A percentile compares a stretch with the other conserved stretches of the same genome.
These are phyloP conservation scores for Bromus sterilis DNA, from an alignment of 176 grass and related monocot species.

Conservation along the genomic window DNA sequence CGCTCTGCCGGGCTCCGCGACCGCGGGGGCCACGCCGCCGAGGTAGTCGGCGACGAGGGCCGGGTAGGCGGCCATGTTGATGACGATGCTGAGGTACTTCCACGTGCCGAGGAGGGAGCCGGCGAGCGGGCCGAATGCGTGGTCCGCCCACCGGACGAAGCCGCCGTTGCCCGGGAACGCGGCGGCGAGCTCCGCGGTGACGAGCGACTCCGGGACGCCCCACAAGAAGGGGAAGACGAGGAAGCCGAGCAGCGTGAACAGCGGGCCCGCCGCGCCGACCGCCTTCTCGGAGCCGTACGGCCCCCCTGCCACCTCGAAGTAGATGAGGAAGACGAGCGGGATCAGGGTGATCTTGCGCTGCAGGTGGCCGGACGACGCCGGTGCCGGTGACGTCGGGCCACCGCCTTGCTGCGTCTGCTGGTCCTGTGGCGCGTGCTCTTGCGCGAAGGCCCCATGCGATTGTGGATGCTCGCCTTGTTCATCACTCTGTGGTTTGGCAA, in stretches of 20 bases:
- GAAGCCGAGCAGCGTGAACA: neutral
- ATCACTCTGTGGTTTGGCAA: neutral
- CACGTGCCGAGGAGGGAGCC: neutral
- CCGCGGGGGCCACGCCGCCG: neutral
- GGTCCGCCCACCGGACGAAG: neutral
- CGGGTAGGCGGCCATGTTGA: neutral
- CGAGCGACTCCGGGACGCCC: neutral
- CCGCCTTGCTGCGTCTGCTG: neutral
- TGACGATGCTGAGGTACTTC: neutral
- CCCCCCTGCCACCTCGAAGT: neutral
- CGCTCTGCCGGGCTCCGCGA: neutral
- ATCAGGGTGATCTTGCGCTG: neutral
- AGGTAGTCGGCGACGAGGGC: neutral
- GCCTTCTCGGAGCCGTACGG: neutral
- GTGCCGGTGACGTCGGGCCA: neutral
- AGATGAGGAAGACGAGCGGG: neutral
- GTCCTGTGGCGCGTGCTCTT: neutral
- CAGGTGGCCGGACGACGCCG: neutral
- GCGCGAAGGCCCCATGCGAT: neutral
- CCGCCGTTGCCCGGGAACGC: neutral
- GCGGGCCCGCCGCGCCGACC: neutral
- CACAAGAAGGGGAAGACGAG: neutral
- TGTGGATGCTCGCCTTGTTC: neutral
- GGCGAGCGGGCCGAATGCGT: neutral
- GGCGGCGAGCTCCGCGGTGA: neutral